Evolutionary conservation across 2,329 filamentous ascomycete species (phyloP), one percentile per base, ranked within the genome.

Genomic region (Penicillium oxalicum): DNA sequence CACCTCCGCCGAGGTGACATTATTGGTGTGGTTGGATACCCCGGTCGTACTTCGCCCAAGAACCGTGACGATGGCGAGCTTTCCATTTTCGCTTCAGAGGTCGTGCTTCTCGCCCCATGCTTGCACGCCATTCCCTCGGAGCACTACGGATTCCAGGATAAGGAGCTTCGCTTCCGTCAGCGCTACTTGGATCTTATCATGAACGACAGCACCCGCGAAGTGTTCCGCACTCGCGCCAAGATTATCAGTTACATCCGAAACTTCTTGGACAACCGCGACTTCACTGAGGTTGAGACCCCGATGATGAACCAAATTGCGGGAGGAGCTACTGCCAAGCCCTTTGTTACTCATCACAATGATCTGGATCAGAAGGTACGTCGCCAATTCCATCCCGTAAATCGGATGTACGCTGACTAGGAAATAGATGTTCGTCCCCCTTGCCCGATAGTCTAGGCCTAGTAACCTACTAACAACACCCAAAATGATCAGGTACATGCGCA

Each of bases 241-340:
- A 91, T 97, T 64, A 82, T 95, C 66, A 83, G 81, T 53, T 96
- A 89, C 67, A 86, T 98, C 58, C 88, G 93, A 59, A 80, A 82
- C 61, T 98, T 86, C 78, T 88, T 98, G 60, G 88, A 96, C 62
- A 81, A 85, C 59, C 80, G 86, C 46, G 88, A 91, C 62, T 98
- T 98, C 70, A 78, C 90, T 48, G 91, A 96, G 69, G 91, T 97
- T 26, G 89, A 97, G 74, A 98, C 93, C 0, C 91, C 93, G 4
- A 96, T 97, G 82, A 91, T 98, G 81, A 94, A 95, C 69, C 82
- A 87, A 63, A 95, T 95, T 66, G 90, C 93, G 28, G 94, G 93
- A 60, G 93, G 93, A 66, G 93, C 93, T 32, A 97, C 93, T 1
- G 93, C 93, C 50, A 90, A 87, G 75, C 93, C 93, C 4, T 98